A percentile compares a stretch with the other conserved stretches of the same genome.
Conservation (phyloP, 768 basidiomycete species). For the Mrakia blollopis region DNA sequence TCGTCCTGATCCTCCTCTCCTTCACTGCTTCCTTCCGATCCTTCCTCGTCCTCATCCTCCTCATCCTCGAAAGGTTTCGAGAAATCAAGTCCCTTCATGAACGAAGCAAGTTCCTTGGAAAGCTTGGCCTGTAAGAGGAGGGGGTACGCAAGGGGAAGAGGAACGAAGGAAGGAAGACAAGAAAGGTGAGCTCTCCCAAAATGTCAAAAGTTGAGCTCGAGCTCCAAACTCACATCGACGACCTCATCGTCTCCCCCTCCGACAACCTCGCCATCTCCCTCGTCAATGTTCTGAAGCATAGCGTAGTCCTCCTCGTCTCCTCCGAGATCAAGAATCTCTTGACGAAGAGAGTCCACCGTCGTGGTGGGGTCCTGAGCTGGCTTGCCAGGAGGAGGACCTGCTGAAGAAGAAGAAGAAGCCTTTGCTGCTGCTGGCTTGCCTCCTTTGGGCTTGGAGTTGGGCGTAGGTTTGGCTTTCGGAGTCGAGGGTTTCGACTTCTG, state of each 20-base stretch:
- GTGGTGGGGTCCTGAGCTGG: not conserved
- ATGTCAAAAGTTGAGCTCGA: constrained; percentile 4
- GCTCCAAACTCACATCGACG: constrained; percentile 44
- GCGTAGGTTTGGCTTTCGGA: not conserved
- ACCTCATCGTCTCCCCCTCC: constrained; percentile 51
- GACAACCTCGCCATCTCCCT: constrained; percentile 46
- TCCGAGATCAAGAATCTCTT: constrained; percentile 49
- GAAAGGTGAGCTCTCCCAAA: not conserved
- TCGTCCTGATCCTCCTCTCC: constrained; percentile 32
- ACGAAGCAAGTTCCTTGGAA: constrained; percentile 29
- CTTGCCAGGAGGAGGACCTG: not conserved
- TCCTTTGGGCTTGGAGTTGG: too few relatives aligned
- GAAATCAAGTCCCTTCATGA: constrained; percentile 33
- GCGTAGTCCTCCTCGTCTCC: constrained; percentile 53
- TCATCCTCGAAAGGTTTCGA: constrained; percentile 16
- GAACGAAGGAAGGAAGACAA: not conserved
- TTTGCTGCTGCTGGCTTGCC: too few relatives aligned
- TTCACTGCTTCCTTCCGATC: constrained; percentile 24
- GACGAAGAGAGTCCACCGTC: constrained; percentile 10
- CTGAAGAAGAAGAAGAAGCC: not conserved
- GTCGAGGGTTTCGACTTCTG: constrained; percentile 17
- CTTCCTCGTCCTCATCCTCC: constrained; percentile 37
- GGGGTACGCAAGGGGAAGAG: too few relatives aligned
- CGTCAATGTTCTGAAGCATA: constrained; percentile 48
- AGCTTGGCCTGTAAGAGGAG: constrained; percentile 25